Evolutionary conservation across 495 filamentous ascomycete species (phyloP).

Genomic region (Aspergillus bridgeri): DNA sequence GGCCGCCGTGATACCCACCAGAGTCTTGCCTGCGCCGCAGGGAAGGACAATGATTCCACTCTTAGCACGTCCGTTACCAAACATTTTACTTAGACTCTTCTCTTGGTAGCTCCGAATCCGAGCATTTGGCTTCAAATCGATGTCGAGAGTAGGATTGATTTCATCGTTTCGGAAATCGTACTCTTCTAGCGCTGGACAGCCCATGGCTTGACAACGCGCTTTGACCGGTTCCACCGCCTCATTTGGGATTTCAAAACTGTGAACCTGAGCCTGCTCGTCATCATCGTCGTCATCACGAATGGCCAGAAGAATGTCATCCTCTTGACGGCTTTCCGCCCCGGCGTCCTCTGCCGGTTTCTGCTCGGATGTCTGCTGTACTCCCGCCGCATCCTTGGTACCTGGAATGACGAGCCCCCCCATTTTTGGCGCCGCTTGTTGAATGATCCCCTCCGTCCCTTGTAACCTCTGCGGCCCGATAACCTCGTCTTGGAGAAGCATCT

Average conservation of each 20-base stretch:
- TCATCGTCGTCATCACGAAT: conserved; percentile 82
- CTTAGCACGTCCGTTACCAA: conserved; percentile 93
- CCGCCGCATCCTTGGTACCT: conserved; percentile 89
- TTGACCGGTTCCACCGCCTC: conserved; percentile 78
- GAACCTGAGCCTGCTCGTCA: conserved; percentile 83
- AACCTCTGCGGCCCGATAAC: conserved; percentile 62
- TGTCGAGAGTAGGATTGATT: conserved; percentile 83
- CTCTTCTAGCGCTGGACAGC: conserved; percentile 86
- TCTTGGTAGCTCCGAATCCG: conserved; percentile 93
- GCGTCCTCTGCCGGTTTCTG: conserved; percentile 37
- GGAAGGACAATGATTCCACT: conserved; percentile 97
- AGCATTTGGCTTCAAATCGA: conserved; percentile 80
- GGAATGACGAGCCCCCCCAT: conserved; percentile 91
- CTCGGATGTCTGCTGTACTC: conserved; percentile 61
- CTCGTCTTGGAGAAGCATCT: conserved; percentile 72
- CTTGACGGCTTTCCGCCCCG: conserved; percentile 28
- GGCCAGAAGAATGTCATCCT: conserved; percentile 58
- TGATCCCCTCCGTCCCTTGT: conserved; percentile 66
- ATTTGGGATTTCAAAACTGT: conserved; percentile 88
- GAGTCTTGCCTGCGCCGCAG: conserved; percentile 94
- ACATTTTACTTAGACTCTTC: conserved; percentile 97
- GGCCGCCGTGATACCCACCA: conserved; percentile 94
- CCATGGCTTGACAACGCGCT: conserved; percentile 82
- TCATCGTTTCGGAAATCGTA: conserved; percentile 97
- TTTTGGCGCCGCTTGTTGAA: conserved; percentile 75